Evolutionary conservation across 495 filamentous ascomycete genomes (phyloP), one percentile per base, ranked within the genome.

Genomic region (Hyaloscypha bicolor): DNA sequence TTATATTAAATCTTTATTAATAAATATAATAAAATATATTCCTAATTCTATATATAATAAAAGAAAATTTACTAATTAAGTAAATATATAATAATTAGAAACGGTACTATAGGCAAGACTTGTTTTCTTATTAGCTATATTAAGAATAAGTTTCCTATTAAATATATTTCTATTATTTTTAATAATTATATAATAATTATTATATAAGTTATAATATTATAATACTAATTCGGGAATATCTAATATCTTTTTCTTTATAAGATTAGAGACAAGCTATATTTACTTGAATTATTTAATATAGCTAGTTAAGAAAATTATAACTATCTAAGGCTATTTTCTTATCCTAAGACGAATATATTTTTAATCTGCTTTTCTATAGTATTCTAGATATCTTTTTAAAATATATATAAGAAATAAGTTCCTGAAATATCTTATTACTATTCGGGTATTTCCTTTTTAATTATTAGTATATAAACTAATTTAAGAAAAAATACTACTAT

Each of bases 291-390:
- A 6, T 99, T 99, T 75, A 96, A 99, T 89, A 99, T 96, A 37
- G 95, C 95, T 60, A 95, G 95, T 72, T 95, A 99, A 83, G 95
- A 99, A 82, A 95, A 99, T 88, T 98, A 99, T 78, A 95, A 99
- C 80, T 92, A 95, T 65, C 88, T 99, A 53, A 92, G 95, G 45
- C 95, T 96, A 19, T 85, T 98, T 63, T 97, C 95, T 60, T 99
- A 99, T 74, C 95, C 95, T 0, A 94, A 99, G 80, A 99, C 96
- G 69, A 96, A 99, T 76, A 95, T 99, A 57, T 99, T 99, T 80
- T 88, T 99, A 51, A 94, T 99, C 71, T 99, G 96, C 81, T 99
- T 99, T 79, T 96, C 92, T 74, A 94, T 99, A 71, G 97, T 94
- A 35, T 98, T 94, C 14, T 95, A 94, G 16, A 93, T 96, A 48